Evolutionary conservation across 2,329 filamentous ascomycete species (phyloP), one percentile per base, ranked within the genome.

Genomic region (Cladosporium colombiae): DNA sequence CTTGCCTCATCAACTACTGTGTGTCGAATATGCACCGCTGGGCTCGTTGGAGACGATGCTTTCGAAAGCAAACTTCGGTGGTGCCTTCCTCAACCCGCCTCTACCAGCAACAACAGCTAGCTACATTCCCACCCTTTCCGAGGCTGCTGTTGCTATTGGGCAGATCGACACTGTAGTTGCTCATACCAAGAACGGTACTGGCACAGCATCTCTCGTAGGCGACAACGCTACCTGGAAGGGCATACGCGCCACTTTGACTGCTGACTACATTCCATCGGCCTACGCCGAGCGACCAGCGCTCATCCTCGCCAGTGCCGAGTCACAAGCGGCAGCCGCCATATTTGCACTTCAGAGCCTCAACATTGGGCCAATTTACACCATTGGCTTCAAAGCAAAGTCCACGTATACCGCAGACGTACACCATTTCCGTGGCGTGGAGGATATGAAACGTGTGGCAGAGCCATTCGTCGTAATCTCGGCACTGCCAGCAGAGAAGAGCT

Each of bases 211-310:
- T 5, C 85, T 94, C 49, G 81, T 93, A 18, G 90, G 92, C 56
- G 91, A 95, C 72, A 96, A 96, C 70, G 90, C 91, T 13, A 88
- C 88, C 16, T 95, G 92, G 91, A 92, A 92, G 76, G 92, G 91
- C 1, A 94, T 96, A 65, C 84, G 92, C 57, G 90, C 91, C 62
- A 93, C 91, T 0, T 81, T 96, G 66, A 95, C 89, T 4, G 86
- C 90, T 25, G 91, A 96, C 72, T 88, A 93, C 70, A 90, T 93
- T 0, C 91, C 92, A 0, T 93, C 91, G 5, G 91, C 92, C 0
- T 96, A 94, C 76, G 86, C 86, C 69, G 89, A 88, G 50, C 87
- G 91, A 57, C 87, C 91, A 4, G 91, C 91, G 2, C 86, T 96
- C 53, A 85, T 96, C 16, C 80, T 96, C 13, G 90, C 91, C 10